Evolutionary conservation across 331 rosid species (phyloP), one percentile per base, ranked within the genome.

Genomic region (Malus hybrid): DNA sequence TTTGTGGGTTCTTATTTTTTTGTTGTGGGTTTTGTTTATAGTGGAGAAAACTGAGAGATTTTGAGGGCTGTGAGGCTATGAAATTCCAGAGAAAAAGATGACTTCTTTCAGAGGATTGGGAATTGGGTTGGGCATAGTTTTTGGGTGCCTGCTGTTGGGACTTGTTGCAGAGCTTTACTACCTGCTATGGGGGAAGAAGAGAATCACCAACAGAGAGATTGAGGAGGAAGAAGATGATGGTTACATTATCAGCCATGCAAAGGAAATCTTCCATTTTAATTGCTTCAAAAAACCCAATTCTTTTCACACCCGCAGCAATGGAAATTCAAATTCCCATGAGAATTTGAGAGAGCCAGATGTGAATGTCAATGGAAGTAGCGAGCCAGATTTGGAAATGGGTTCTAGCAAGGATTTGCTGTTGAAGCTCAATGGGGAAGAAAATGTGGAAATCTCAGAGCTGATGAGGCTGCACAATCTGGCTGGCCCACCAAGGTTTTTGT

Each of bases 401-500:
- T 62, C 61, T 5, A 56, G 82, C 50, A 91, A 85, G 72, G 91
- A 86, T 52, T 60, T 82, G 78, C 67, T 80, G 60, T 36, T 85
- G 24, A 88, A 81, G 82, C 67, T 86, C 39, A 78, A 6, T 78
- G 91, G 87, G 7, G 97, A 87, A 56, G 96, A 87, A 77, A 63
- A 88, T 70, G 86, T 91, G 60, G 96, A 91, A n/a, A 64, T 64
- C 9, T 78, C 86, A 28, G 98, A 93, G 84, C 87, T 89, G 66
- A 89, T 88, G 93, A 91, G 97, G 86, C 86, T 93, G 76, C 96
- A 93, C 81, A 91, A 89, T 82, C 86, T 91, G 0, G 87, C 89
- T 26, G 97, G 98, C 42, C 98, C 94, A 13, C 97, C 96, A 0
- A 88, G 97, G 42, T 91, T 91, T 74, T 93, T 93, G 60, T 91